Conservation (phyloP, 768 basidiomycete genomes). For the Dendrothele bispora region DNA sequence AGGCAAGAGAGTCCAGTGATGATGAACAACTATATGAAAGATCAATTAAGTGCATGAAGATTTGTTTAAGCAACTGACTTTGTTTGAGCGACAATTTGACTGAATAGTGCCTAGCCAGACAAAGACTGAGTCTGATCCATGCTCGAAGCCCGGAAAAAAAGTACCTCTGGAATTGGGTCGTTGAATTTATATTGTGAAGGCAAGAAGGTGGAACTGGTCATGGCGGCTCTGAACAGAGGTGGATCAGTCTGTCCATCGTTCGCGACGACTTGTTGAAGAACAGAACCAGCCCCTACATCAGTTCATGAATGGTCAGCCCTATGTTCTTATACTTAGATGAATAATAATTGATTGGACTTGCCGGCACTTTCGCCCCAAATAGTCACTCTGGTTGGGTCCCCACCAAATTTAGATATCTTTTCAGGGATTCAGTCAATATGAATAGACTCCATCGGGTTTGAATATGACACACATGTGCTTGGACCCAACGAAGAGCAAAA, state of each 20-base stretch:
- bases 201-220: slow-evolving; percentile 44
- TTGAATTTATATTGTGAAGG: slow-evolving; percentile 47
- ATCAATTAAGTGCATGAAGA: not conserved
- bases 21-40: slow-evolving; percentile 31
- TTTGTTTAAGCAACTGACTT: slow-evolving; percentile 25
- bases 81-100: slow-evolving; percentile 30
- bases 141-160: not conserved
- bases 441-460: not conserved
- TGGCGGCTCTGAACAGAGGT: slow-evolving; percentile 41
- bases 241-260: slow-evolving; percentile 44
- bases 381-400: slow-evolving; percentile 37
- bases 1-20: slow-evolving; percentile 32
- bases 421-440: not conserved
- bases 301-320: not conserved
- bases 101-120: slow-evolving; percentile 28
- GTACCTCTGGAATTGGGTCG: slow-evolving; percentile 39
- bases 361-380: slow-evolving; percentile 47
- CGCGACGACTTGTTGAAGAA: slow-evolving; percentile 49
- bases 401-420: slow-evolving; percentile 41
- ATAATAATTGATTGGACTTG: too few species aligned
- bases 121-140: not conserved
- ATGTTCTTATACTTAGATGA: too few species aligned
- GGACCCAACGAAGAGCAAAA: slow-evolving; percentile 43
- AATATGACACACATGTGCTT: slow-evolving; percentile 29
- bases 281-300: slow-evolving; percentile 43